A percentile compares a stretch with the other conserved stretches of the same genome.
These are phyloP conservation scores for Caulochytrium protostelioides DNA, from an alignment of 371 early-diverging fungal species.

Conservation along the genomic window DNA sequence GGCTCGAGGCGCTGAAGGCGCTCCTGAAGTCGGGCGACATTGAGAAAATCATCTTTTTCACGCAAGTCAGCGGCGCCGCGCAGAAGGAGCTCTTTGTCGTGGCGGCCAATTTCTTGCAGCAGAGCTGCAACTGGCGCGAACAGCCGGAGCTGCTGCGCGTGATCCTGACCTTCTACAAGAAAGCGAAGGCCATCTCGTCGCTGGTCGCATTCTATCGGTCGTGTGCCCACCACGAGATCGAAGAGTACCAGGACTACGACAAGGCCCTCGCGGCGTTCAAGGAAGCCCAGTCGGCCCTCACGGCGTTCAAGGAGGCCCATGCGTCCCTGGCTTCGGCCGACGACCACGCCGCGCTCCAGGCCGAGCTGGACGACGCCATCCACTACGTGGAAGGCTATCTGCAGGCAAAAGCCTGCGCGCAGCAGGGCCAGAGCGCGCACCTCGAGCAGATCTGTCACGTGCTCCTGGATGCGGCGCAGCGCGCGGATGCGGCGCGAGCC, in stretches of 20 bases:
- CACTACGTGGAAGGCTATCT: too few relatives aligned
- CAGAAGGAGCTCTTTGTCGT: constrained; percentile 25
- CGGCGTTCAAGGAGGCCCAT: too few relatives aligned
- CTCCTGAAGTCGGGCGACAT: constrained; percentile 23
- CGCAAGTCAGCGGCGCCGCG: constrained; percentile 23
- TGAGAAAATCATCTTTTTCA: constrained; percentile 25
- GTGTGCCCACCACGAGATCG: constrained; percentile 27
- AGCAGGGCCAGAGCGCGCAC: too few relatives aligned
- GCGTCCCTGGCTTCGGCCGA: neutral
- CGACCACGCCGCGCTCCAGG: constrained; percentile 1
- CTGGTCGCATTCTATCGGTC: constrained; percentile 23
- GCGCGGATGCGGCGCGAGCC: too few relatives aligned
- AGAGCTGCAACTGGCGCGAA: constrained; percentile 23
- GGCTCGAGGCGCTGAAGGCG: constrained; percentile 23
- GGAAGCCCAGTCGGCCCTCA: too few relatives aligned
- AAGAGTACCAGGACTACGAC: constrained; percentile 33
- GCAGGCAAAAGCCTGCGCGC: too few relatives aligned
- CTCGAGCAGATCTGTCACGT: too few relatives aligned
- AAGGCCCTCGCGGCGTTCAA: constrained; percentile 18
- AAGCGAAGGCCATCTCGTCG: constrained; percentile 21
- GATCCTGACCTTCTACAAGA: constrained; percentile 28
- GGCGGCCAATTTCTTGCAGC: constrained; percentile 30
- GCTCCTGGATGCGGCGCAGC: too few relatives aligned
- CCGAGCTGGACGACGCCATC: too few relatives aligned
- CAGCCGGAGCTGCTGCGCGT: constrained; percentile 18